Evolutionary conservation across 768 basidiomycete species (phyloP).

Genomic region (Leccinum truebloodii): DNA sequence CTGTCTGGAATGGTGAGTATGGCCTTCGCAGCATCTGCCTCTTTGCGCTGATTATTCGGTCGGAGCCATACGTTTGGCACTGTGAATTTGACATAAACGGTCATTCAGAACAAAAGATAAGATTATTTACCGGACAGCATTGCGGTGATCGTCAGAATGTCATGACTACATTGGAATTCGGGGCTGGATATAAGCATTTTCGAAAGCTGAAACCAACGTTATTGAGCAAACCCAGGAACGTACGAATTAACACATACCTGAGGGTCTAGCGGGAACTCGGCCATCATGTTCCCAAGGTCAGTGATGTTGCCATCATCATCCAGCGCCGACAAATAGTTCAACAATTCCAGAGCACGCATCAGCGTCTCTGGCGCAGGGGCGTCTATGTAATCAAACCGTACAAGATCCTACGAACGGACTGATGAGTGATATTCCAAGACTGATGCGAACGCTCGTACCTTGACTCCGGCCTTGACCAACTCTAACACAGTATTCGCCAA

Average conservation of each 20-base stretch:
- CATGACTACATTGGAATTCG: conserved; percentile 95
- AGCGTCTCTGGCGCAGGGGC: conserved; percentile 95
- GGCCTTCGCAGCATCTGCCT: conserved; percentile 92
- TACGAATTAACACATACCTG: conserved; percentile 53
- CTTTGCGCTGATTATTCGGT: conserved; percentile 82
- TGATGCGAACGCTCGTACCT: conserved; percentile 42
- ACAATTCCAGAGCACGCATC: conserved; percentile 92
- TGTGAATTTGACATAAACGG: conserved; percentile 6
- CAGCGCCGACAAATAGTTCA: conserved; percentile 89
- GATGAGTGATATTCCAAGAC: neutral
- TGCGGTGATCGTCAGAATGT: conserved; percentile 91
- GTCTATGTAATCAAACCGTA: conserved; percentile 86
- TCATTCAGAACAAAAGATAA: neutral
- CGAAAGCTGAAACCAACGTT: conserved; percentile 50
- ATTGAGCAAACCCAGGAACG: neutral
- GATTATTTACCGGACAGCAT: conserved; percentile 83
- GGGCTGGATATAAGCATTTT: conserved; percentile 94
- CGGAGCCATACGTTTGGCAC: conserved; percentile 94
- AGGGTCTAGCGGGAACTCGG: conserved; percentile 98
- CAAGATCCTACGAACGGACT: conserved; percentile 59
- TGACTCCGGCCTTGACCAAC: conserved; percentile 91
- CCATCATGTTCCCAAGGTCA: conserved; percentile 86
- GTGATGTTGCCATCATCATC: conserved; percentile 95
- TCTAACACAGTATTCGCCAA: conserved; percentile 92
- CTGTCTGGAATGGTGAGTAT: conserved; percentile 88